phyloP scores from a whole-genome alignment of 371 early-diverging fungal species.

The Choanephora cucurbitarum region DNA sequence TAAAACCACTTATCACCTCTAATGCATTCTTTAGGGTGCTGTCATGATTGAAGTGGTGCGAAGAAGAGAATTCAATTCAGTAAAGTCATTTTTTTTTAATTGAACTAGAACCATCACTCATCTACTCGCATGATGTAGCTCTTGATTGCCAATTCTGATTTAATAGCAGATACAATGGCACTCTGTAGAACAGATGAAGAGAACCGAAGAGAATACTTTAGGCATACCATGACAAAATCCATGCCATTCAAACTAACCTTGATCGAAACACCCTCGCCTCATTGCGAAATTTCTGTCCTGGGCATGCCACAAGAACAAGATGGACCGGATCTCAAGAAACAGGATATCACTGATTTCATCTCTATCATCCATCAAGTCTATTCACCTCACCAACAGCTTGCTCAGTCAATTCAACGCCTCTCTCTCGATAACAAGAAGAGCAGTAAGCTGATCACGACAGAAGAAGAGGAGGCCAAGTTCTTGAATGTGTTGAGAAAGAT shows the following conservation, averaged over 20 bases:
- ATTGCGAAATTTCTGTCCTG: slow-evolving; percentile 66
- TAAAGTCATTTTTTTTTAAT: slow-evolving; percentile 20
- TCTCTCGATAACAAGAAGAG: background rate
- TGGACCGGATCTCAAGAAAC: background rate
- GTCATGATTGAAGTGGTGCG: slow-evolving; percentile 73
- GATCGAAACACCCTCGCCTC: slow-evolving; percentile 62
- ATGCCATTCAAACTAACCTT: slow-evolving; percentile 58
- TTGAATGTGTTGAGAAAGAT: slow-evolving; percentile 36
- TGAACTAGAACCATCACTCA: no score
- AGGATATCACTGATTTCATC: slow-evolving; percentile 15
- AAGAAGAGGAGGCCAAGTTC: background rate
- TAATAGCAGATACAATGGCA: slow-evolving; percentile 66
- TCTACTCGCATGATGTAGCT: no score
- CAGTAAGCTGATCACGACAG: background rate
- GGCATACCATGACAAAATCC: slow-evolving; percentile 54
- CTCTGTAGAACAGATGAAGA: slow-evolving; percentile 63
- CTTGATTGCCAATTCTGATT: slow-evolving; percentile 56
- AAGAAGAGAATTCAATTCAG: slow-evolving; percentile 64
- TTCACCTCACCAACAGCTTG: background rate
- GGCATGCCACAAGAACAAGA: slow-evolving; percentile 8
- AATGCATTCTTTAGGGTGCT: no score
- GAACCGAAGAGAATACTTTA: slow-evolving; percentile 63
- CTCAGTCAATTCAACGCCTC: background rate
- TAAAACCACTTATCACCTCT: no score
- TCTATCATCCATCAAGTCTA: slow-evolving; percentile 15